A percentile compares a stretch with the other conserved stretches of the same genome.
Evolutionary conservation across 495 filamentous ascomycete genomes (phyloP).

Genomic region (Talaromyces adpressus): DNA sequence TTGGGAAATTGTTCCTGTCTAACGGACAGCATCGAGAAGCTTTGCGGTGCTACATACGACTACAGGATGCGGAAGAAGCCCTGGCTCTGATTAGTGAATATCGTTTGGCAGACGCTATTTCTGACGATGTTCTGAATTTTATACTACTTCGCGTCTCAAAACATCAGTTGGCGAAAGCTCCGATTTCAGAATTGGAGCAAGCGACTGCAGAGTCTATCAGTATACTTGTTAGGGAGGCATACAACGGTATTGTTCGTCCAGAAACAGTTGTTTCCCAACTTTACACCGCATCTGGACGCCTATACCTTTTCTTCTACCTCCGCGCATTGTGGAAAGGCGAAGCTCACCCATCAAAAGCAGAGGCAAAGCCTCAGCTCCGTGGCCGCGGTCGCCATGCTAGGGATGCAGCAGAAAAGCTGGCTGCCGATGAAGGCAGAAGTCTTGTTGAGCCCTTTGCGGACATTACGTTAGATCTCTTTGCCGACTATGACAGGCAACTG

Average conservation of each 20-base stretch:
- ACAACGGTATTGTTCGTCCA: constrained; percentile 77
- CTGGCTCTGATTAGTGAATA: constrained; percentile 79
- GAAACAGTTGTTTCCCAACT: constrained; percentile 73
- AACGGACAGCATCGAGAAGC: constrained; percentile 75
- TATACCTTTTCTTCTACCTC: constrained; percentile 92
- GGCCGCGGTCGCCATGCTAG: constrained; percentile 31
- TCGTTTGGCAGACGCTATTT: constrained; percentile 76
- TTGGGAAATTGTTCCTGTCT: constrained; percentile 77
- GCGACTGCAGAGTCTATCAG: constrained; percentile 72
- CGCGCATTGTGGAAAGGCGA: constrained; percentile 76
- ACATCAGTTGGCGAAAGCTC: constrained; percentile 58
- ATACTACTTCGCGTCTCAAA: constrained; percentile 78
- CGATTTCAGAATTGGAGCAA: constrained; percentile 64
- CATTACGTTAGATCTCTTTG: constrained; percentile 77
- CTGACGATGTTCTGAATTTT: constrained; percentile 83
- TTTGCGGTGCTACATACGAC: constrained; percentile 75
- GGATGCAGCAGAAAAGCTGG: constrained; percentile 38
- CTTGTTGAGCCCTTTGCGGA: constrained; percentile 82
- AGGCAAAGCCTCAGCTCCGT: constrained; percentile 25
- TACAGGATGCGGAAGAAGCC: constrained; percentile 85
- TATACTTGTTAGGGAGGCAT: constrained; percentile 84
- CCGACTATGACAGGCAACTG: constrained; percentile 67
- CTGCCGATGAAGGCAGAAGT: constrained; percentile 57
- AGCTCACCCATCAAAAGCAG: constrained; percentile 33
- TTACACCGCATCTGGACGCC: constrained; percentile 34